These are phyloP conservation scores for Coemansia umbellata DNA, from an alignment of 192 early-diverging fungal species.

Conservation along the genomic window DNA sequence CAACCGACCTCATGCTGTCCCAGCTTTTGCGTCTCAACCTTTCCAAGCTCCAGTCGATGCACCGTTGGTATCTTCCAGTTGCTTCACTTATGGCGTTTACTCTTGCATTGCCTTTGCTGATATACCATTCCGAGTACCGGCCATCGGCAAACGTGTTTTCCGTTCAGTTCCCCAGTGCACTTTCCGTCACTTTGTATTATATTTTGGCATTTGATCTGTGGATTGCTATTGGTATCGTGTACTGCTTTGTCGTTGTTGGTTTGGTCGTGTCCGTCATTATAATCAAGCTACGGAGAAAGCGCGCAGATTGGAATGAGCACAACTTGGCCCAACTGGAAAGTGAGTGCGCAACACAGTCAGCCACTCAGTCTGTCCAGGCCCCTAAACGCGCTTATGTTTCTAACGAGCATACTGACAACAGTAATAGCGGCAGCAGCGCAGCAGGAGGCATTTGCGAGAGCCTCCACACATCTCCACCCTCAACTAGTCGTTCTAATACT, in stretches of 20 bases:
- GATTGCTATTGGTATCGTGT: constrained; percentile 44
- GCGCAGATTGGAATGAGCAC: constrained; percentile 26
- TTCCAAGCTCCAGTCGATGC: constrained; percentile 24
- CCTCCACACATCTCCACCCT: background rate
- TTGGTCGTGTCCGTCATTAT: constrained; percentile 30
- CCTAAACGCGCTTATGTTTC: background rate
- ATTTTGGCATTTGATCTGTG: constrained; percentile 48
- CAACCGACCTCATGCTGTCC: constrained; percentile 43
- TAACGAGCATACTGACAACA: background rate
- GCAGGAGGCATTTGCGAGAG: background rate
- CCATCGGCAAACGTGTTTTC: constrained; percentile 38
- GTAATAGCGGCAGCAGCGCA: background rate
- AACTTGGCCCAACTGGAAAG: constrained; percentile 9
- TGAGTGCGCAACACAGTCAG: background rate
- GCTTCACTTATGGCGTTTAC: constrained; percentile 29
- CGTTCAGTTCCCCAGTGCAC: constrained; percentile 47
- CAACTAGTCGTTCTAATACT: background rate
- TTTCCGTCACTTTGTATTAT: constrained; percentile 45
- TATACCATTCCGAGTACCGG: constrained; percentile 45
- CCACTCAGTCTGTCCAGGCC: background rate
- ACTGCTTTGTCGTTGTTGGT: constrained; percentile 46
- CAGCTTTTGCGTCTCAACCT: constrained; percentile 27
- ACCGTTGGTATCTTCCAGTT: constrained; percentile 43
- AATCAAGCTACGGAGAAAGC: constrained; percentile 32
- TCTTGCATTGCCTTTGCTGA: constrained; percentile 35